A percentile compares a stretch with the other conserved stretches of the same genome.
These are phyloP conservation scores for Dictyophora rubrovolvata DNA, from an alignment of 768 basidiomycete genomes.

Conservation along the genomic window DNA sequence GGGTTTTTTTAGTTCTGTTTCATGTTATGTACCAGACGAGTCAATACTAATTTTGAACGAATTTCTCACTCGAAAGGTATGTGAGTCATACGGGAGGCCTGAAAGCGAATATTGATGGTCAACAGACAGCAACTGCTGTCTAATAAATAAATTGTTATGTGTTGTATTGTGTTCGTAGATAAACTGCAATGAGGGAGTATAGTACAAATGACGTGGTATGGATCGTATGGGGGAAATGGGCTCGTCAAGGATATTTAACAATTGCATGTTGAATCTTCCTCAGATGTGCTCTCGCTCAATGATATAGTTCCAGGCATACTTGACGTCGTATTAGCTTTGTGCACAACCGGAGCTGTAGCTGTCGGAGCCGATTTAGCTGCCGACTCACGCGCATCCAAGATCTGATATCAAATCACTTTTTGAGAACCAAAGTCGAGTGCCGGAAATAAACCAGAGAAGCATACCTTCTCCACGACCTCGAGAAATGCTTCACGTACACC, in stretches of 20 bases:
- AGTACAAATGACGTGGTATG: background rate
- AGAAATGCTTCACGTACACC: conserved; percentile 70
- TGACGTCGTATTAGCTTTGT: background rate
- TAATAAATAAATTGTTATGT: background rate
- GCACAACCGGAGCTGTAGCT: background rate
- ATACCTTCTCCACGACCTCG: conserved; percentile 70
- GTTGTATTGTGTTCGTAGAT: background rate
- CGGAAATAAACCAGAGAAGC: conserved; percentile 2
- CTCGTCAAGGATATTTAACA: conserved; percentile 2
- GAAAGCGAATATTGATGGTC: too few relatives aligned
- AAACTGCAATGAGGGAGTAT: background rate
- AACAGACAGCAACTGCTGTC: too few relatives aligned
- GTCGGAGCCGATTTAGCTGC: conserved; percentile 35
- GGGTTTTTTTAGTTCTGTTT: too few relatives aligned
- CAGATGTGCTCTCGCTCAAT: conserved; percentile 4
- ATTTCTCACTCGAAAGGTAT: too few relatives aligned
- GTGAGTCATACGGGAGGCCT: too few relatives aligned
- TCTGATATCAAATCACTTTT: conserved; percentile 15
- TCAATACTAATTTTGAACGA: too few relatives aligned
- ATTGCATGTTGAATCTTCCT: conserved; percentile 10
- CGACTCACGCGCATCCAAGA: conserved; percentile 68
- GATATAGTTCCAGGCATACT: conserved; percentile 13
- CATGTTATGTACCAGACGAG: too few relatives aligned
- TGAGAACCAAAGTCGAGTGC: background rate
- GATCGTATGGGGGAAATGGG: background rate